Base-by-base conservation (phyloP, 306 rosid genomes). In the Lathyrus oleraceus region DNA sequence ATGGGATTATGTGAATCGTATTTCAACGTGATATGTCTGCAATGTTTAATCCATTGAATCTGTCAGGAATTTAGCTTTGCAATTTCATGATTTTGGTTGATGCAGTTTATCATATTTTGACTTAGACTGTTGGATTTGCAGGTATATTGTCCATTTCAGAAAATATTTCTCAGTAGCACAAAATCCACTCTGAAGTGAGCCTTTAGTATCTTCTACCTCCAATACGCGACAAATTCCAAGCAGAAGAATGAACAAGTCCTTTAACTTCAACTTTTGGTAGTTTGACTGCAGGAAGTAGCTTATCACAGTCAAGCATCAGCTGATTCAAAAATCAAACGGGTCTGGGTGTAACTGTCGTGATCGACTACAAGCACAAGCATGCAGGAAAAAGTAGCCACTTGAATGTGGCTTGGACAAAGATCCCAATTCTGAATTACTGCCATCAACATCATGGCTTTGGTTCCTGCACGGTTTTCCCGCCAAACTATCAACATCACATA, bases 341-440 rank as follows among this genome's bases (percentile, higher is more conserved):
- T 93, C 97, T 72, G 87, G 77, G 47, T 84, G 66, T 60, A 93
- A 73, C 56, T 73, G 82, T 59, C 96, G 76, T 25, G 94, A 81
- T 77, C 94, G 91, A 14, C 98, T 97, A 81, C 98, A 90, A 70
- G 96, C 92, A 86, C 98, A 93, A 19, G 97, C 90, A 77, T 79
- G 93, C 63, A 90, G 87, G 81, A 88, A 93, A 79, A 86, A 88
- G 65, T 82, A 88, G 75, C 94, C 97, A 80, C 97, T 90, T 56
- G 91, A 90, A 85, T 90, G 98, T 44, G 84, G 77, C 79, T 76
- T 82, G 52, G 69, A 53, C 3, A 57, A 69, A 47, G 65, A 73
- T 70, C 75, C 85, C 32, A 47, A 25, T 67, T 76, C 79, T 36
- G 78, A 67, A 56, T 54, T 76, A 64, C 75, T 69, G 20, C 68